Conservation (phyloP, 1,284 basidiomycete species). For the Gymnopus androsaceus region DNA sequence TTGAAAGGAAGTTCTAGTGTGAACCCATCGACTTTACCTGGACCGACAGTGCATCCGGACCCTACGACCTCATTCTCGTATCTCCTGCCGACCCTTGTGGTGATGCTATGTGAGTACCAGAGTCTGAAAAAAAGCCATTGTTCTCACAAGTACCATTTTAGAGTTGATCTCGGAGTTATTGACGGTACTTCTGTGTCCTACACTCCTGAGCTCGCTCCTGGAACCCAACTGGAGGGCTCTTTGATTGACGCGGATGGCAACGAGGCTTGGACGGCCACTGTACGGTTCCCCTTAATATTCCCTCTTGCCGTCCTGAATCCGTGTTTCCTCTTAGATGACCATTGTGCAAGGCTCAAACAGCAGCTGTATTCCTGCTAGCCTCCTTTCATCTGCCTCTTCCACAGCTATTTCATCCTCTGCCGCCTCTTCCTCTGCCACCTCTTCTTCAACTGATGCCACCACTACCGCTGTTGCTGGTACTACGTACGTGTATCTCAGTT, state of each 20-base stretch:
- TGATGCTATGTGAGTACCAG: constrained; percentile 52
- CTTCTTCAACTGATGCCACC: not conserved
- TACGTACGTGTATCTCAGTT: constrained; percentile 10
- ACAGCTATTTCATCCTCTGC: constrained; percentile 25
- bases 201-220: constrained; percentile 49
- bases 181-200: constrained; percentile 45
- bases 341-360: constrained; percentile 48
- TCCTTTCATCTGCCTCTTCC: constrained; percentile 18
- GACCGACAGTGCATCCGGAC: constrained; percentile 44
- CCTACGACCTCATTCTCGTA: constrained; percentile 65
- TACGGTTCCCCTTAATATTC: constrained; percentile 42
- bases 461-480: constrained; percentile 5
- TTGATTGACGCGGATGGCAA: constrained; percentile 52
- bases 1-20: constrained; percentile 47
- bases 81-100: constrained; percentile 56
- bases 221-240: constrained; percentile 53
- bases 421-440: constrained; percentile 16
- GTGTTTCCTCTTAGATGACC: constrained; percentile 49
- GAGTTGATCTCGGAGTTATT: constrained; percentile 62
- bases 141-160: constrained; percentile 29
- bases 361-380: constrained; percentile 44
- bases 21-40: constrained; percentile 52
- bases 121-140: not conserved
- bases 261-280: constrained; percentile 62
- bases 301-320: constrained; percentile 4